These are phyloP conservation scores for Plasmodium falciparum DNA, from an alignment of 169 alveolate species.

Conservation along the genomic window DNA sequence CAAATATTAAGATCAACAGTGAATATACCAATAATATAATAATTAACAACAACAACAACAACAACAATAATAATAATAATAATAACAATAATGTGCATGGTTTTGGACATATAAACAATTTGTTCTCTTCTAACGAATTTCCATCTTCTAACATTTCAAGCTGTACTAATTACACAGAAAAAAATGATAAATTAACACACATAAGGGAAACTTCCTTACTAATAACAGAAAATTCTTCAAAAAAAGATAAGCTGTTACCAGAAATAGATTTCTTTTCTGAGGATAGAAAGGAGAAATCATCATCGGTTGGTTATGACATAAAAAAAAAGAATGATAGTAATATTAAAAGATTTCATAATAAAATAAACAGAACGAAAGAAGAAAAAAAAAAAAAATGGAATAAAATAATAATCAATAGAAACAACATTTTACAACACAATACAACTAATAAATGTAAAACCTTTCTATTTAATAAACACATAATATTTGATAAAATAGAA, in stretches of 20 bases:
- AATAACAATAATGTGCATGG: background rate
- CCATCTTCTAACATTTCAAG: no score
- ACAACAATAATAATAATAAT: background rate
- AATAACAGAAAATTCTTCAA: background rate
- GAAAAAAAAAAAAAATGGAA: slow-evolving; percentile 61
- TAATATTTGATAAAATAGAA: slow-evolving; percentile 64
- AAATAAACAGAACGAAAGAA: background rate
- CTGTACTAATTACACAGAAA: no score
- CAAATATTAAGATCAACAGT: background rate
- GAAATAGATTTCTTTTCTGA: slow-evolving; percentile 1
- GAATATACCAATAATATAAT: background rate
- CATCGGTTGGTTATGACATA: no score
- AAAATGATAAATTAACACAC: no score
- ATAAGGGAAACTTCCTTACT: background rate
- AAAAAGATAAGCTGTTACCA: background rate
- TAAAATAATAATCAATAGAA: slow-evolving; percentile 71
- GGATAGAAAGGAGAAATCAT: background rate
- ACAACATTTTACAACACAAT: slow-evolving; percentile 64
- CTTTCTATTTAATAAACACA: slow-evolving; percentile 48
- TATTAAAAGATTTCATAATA: background rate
- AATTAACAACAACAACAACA: background rate
- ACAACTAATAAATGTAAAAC: slow-evolving; percentile 65
- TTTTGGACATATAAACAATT: no score
- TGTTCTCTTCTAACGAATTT: no score
- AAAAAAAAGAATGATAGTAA: background rate